These are phyloP conservation scores for Nevesoporus exiguus DNA, from an alignment of 768 basidiomycete genomes.

Conservation along the genomic window DNA sequence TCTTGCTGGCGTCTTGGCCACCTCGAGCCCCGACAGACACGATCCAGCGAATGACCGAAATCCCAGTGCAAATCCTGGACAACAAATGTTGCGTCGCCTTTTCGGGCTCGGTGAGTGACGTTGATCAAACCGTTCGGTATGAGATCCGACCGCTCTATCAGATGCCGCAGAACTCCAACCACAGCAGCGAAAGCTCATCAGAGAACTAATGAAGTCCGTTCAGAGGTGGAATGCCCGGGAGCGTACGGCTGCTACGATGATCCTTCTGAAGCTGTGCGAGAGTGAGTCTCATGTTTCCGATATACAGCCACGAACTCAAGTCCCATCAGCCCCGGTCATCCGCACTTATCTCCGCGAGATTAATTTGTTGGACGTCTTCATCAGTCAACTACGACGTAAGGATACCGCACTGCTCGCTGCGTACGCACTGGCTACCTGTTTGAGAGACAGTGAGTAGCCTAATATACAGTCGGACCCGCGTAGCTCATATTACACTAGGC, in stretches of 20 bases:
- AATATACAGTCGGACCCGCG: neutral
- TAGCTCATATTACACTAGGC: constrained; percentile 1
- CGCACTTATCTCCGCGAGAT: constrained; percentile 9
- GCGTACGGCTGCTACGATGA: constrained; percentile 23
- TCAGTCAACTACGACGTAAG: constrained; percentile 16
- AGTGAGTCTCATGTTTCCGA: constrained; percentile 4
- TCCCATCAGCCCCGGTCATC: constrained; percentile 5
- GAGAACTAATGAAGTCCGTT: constrained; percentile 4
- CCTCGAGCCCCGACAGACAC: neutral
- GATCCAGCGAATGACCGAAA: neutral
- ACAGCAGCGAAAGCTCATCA: constrained; percentile 9
- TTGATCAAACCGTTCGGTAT: neutral
- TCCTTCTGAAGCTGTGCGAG: constrained; percentile 21
- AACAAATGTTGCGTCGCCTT: constrained; percentile 5
- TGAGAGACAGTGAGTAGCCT: constrained; percentile 14
- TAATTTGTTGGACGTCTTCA: constrained; percentile 6
- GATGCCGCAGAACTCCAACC: constrained; percentile 1
- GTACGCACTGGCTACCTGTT: constrained; percentile 18
- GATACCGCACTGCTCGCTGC: constrained; percentile 19
- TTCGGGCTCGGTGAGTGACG: constrained; percentile 19
- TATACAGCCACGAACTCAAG: neutral
- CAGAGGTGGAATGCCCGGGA: constrained; percentile 4
- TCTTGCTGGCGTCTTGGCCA: constrained; percentile 14
- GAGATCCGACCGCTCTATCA: neutral
- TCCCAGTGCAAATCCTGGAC: neutral